Evolutionary conservation across 352 stramenopile species (phyloP).

Genomic region (Phytopythium vexans): DNA sequence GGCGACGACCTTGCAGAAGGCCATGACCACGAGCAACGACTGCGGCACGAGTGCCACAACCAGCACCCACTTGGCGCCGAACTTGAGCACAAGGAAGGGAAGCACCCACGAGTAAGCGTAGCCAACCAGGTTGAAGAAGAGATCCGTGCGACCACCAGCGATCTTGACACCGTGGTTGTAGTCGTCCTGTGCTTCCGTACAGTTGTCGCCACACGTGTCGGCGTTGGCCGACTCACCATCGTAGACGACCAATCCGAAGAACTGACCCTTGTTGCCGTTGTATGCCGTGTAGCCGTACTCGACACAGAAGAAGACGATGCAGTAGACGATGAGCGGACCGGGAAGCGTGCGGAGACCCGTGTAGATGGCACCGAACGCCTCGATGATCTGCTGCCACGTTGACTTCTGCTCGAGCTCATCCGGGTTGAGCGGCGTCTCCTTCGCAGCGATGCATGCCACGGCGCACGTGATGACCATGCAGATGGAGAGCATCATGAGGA

Average conservation of each 20-base stretch:
- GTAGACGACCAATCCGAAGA: constrained; percentile 45
- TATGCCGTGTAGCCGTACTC: constrained; percentile 58
- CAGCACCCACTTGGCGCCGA: constrained; percentile 35
- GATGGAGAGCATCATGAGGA: constrained; percentile 17
- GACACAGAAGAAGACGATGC: constrained; percentile 39
- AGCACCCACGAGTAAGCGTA: constrained; percentile 40
- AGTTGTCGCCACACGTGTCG: constrained; percentile 22
- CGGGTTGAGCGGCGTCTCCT: constrained; percentile 15
- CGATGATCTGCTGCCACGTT: constrained; percentile 4
- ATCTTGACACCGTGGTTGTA: constrained; percentile 57
- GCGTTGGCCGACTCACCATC: constrained; percentile 25
- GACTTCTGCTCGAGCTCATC: neutral
- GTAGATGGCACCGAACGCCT: neutral
- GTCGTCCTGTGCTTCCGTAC: constrained; percentile 20
- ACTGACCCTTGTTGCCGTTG: constrained; percentile 62
- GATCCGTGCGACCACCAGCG: constrained; percentile 31
- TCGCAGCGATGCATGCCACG: constrained; percentile 11
- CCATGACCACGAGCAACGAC: constrained; percentile 29
- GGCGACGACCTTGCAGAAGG: constrained; percentile 18
- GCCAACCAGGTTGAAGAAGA: constrained; percentile 14
- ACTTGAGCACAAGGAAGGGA: constrained; percentile 32
- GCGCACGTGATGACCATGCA: constrained; percentile 11
- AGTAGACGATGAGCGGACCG: constrained; percentile 31
- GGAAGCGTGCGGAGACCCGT: constrained; percentile 33
- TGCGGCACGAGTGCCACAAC: constrained; percentile 21